Evolutionary conservation across 257 asterid genomes (phyloP), one percentile per base, ranked within the genome.

Genomic region (Solanum arcanum): DNA sequence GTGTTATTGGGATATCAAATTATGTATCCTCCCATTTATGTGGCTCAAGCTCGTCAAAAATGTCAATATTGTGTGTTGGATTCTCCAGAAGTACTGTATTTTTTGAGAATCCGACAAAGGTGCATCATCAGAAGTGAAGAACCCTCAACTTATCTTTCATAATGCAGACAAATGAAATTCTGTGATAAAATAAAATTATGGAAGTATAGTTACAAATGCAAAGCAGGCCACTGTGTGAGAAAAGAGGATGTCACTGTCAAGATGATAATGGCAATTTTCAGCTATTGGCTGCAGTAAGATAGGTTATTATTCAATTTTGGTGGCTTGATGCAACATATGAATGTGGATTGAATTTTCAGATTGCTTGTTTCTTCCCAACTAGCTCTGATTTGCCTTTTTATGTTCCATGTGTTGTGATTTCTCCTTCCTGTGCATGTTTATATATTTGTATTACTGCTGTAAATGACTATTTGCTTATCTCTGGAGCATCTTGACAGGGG

Each of bases 401-500:
- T 46, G 84, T 44, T 77, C 83, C 84, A 78, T 44, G 29, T 78
- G 84, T 78, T 78, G 41, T 78, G 84, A 46, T 80, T 80, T 27
- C 44, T 29, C 44, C 68, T 29, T 31, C 68, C 85, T 23, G 27
- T 23, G 27, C 88, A 8, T 86, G 60, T 73, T 74, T 86, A 44
- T 37, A 35, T 80, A 52, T 74, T 16, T 80, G 68, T 80, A 47
- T 80, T 47, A 18, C 44, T 80, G 44, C 42, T 47, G 42, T 80
- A 47, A 47, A 80, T 80, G 85, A 47, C 85, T 47, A 47, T 29
- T 78, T 27, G 20, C 88, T 86, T 88, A 87, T 83, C 70, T 82
- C 66, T 87, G 80, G 83, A 83, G 73, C 74, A 86, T 77, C 88
- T 90, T 80, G 88, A 88, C 95, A 96, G 99, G 93, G 97, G 98